Conservation (phyloP, 139 green algal genomes). For the Parachlorella kessleri region DNA sequence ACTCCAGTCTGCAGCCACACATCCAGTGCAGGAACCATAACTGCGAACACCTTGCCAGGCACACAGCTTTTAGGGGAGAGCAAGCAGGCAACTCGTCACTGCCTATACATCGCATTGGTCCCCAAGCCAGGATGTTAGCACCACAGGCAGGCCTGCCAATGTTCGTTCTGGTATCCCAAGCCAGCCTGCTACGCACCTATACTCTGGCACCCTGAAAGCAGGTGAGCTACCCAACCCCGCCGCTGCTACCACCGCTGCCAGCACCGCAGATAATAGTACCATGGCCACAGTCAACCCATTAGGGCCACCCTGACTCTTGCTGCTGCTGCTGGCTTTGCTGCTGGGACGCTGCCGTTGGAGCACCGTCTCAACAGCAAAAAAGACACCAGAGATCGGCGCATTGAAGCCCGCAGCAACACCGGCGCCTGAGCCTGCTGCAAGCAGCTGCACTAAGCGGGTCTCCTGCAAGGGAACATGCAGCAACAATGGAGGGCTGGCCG, state of each 20-base stretch:
- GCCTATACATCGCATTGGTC: too few relatives aligned
- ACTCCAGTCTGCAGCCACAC: conserved; percentile 36
- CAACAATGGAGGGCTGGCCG: too few relatives aligned
- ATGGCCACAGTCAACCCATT: conserved; percentile 60
- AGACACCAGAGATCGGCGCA: conserved; percentile 88
- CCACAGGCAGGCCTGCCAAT: too few relatives aligned
- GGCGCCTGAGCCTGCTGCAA: conserved; percentile 89
- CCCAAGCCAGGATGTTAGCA: too few relatives aligned
- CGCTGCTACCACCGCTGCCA: conserved; percentile 69
- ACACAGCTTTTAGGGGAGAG: too few relatives aligned
- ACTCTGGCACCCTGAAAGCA: conserved; percentile 68
- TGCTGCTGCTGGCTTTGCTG: background rate
- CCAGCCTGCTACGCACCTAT: conserved; percentile 21
- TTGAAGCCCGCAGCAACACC: conserved; percentile 95
- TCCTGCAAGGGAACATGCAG: conserved; percentile 1
- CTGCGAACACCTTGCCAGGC: too few relatives aligned
- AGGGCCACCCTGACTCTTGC: background rate
- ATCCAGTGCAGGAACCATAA: background rate
- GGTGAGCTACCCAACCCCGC: conserved; percentile 68
- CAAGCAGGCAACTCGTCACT: too few relatives aligned
- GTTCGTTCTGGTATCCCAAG: too few relatives aligned
- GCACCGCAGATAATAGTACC: conserved; percentile 75
- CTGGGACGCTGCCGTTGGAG: conserved; percentile 42
- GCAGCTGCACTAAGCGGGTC: conserved; percentile 66
- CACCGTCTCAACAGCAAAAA: conserved; percentile 95